Base-by-base conservation (phyloP, 805 yeast species). In the Cyberlindnera nakhonratchasimensis region DNA sequence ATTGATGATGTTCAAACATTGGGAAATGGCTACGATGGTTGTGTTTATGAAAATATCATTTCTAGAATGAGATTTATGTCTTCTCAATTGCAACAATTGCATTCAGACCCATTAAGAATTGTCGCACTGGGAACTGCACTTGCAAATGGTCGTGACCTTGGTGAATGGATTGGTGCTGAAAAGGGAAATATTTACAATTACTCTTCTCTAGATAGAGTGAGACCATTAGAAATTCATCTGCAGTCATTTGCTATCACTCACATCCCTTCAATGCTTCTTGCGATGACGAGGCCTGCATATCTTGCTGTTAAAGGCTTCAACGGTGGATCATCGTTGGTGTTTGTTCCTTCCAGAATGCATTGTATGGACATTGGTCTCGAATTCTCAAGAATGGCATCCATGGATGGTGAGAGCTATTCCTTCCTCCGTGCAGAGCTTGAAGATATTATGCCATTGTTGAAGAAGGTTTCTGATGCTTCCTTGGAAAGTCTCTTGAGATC, bases 81-180 rank as follows among this genome's bases (percentile, higher is more conserved):
- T 0, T 70, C 76, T 2, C 93, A 86, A 50, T 82, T n/a, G 84
- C 80, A 25, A 67, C 64, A 3, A 58, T 67, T 1, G 29, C 14
- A 12, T 12, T 6, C n/a, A 13, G 6, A 13, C 6, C 29, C 29
- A 9, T 50, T 77, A 6, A 65, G 98, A 49, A 61, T 89, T 20
- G 75, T 91, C n/a, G 90, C 79, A 0, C 64, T 91, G 19, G 71
- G 86, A 1, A 70, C 79, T 1, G 78, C 95, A 2, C 59, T 91
- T 29, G 79, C 93, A 0, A 85, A 82, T 55, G 86, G 84, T 3
- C 71, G 77, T 39, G 96, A 87, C 50, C 63, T 90, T 44, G 91
- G 86, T 1, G 86, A 82, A 40, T 93, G 98, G 96, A 62, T 93
- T 22, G 95, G 93, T 2, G 81, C 84, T 20, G 52, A 72, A 1